These are phyloP conservation scores for Fonsecaea erecta DNA, from an alignment of 2,329 filamentous ascomycete genomes.

Conservation along the genomic window DNA sequence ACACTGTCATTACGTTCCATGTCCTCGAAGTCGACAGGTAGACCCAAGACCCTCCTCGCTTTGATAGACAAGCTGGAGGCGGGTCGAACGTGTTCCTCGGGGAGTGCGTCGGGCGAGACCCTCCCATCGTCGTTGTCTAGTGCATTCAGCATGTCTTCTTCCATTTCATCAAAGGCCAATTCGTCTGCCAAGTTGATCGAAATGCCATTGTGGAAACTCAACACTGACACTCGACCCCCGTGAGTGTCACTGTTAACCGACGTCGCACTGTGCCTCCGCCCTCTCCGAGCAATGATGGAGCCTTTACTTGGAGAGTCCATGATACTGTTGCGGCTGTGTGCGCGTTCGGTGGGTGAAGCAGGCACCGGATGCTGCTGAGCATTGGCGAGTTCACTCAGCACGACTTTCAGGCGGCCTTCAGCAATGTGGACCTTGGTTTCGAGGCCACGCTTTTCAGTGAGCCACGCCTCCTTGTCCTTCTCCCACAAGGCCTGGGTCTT, in stretches of 20 bases:
- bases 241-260: constrained; percentile 56
- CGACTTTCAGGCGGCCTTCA: constrained; percentile 79
- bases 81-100: constrained; percentile 47
- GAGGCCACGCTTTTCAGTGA: constrained; percentile 77
- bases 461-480: constrained; percentile 82
- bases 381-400: constrained; percentile 79
- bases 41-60: constrained; percentile 52
- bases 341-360: constrained; percentile 32
- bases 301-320: constrained; percentile 36
- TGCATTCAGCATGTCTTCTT: constrained; percentile 61
- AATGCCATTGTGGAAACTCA: constrained; percentile 61
- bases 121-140: constrained; percentile 74
- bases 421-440: constrained; percentile 89
- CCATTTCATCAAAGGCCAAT: constrained; percentile 82
- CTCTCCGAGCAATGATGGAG: constrained; percentile 42
- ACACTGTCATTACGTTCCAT: constrained; percentile 39
- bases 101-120: constrained; percentile 50
- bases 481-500: constrained; percentile 80
- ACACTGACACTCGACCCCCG: constrained; percentile 72
- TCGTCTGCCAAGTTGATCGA: constrained; percentile 85
- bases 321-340: constrained; percentile 35
- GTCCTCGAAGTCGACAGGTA: constrained; percentile 45
- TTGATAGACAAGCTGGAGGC: constrained; percentile 50
- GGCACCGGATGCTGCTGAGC: constrained; percentile 43
- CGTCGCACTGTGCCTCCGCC: constrained; percentile 64